Base-by-base conservation (phyloP, 768 basidiomycete genomes). In the Tremella mesenterica region DNA sequence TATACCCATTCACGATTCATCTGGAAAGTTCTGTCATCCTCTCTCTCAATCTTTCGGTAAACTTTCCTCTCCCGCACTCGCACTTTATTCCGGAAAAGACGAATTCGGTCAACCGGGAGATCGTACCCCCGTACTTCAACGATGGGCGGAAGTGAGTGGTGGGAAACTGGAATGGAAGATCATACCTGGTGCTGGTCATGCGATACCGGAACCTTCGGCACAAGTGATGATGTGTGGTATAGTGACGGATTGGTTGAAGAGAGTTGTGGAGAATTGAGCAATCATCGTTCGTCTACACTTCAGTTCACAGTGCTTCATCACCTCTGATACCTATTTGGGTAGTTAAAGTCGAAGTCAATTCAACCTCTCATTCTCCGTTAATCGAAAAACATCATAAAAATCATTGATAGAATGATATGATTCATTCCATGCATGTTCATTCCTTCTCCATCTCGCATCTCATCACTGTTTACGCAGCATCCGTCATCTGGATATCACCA, bases 11-110 rank as follows among this genome's bases (percentile, higher is more conserved):
- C n/a, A 57, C 20, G 28, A 18, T 20, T 52, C 54, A 7, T 29
- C 46, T 31, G 41, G 36, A 2, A n/a, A 13, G 25, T 57, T 55
- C 54, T 50, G 52, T 16, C 72, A 69, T 31, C 66, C 72, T n/a
- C 63, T 73, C 10, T 61, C 59, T 10, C 43, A 55, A 25, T 67
- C 70, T 3, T 73, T 73, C 49, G 70, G 68, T 10, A 53, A 46
- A 27, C 52, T 73, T 20, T 50, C 66, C 16, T 45, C 55, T 3
- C 70, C 70, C 0, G 50, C 59, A 13, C 60, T 73, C 3, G 62
- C 61, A 8, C 47, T 69, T 1, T 68, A 58, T 34, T 65, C 63
- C 5, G 70, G 57, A 3, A 59, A 58, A 20, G 72, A 73, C 48
- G 56, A 63, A 48, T 65, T 56, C 46, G 38, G 26, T 21, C 25